Evolutionary conservation across 805 yeast species (phyloP).

Genomic region (Myxozyma neglecta): DNA sequence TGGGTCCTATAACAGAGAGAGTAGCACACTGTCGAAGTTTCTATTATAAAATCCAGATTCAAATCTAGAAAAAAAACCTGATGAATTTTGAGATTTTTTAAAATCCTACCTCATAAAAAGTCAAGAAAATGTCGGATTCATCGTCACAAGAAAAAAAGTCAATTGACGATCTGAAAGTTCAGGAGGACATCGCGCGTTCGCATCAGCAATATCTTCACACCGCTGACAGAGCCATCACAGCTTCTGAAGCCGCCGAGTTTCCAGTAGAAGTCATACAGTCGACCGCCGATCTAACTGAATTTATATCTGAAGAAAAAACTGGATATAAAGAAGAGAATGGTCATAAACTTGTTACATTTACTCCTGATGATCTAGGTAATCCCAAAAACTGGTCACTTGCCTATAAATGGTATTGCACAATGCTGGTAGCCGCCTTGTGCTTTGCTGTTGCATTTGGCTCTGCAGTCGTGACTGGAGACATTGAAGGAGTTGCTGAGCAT

Average conservation of each 20-base stretch:
- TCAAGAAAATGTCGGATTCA: neutral
- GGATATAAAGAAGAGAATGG: conserved; percentile 31
- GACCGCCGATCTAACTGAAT: conserved; percentile 33
- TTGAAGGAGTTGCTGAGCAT: conserved; percentile 49
- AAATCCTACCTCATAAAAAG: no score
- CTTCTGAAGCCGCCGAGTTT: conserved; percentile 34
- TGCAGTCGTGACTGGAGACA: conserved; percentile 65
- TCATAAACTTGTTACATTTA: conserved; percentile 32
- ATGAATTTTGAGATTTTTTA: no score
- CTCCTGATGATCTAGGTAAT: conserved; percentile 36
- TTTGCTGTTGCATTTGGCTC: conserved; percentile 68
- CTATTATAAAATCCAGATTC: no score
- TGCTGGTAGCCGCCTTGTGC: conserved; percentile 55
- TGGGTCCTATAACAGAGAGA: neutral
- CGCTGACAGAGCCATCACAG: conserved; percentile 14
- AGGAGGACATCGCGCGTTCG: conserved; percentile 6
- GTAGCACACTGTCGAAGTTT: no score
- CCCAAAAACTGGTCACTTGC: conserved; percentile 44
- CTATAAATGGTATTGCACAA: conserved; percentile 59
- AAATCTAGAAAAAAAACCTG: no score
- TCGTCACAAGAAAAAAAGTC: neutral
- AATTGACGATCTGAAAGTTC: conserved; percentile 38
- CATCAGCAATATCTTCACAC: conserved; percentile 30
- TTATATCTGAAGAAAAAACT: conserved; percentile 18
- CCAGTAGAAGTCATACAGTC: conserved; percentile 31